phyloP scores from a whole-genome alignment of 139 green algal genomes.

The Desmodesmus armatus region DNA sequence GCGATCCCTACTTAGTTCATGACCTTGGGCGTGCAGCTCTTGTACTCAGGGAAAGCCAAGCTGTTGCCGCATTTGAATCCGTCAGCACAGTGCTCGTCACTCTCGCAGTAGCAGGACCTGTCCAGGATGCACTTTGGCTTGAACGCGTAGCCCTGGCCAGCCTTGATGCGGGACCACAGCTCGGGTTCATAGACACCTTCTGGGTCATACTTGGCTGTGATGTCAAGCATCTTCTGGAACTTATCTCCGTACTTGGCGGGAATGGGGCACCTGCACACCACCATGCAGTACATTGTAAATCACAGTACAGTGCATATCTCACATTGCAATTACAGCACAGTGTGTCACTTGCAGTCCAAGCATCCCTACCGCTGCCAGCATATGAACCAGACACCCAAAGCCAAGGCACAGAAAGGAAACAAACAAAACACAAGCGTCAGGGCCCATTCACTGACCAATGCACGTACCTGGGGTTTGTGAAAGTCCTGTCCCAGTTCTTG shows the following conservation, averaged over 20 bases:
- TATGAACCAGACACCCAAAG: neutral
- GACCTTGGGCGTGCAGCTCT: conserved; percentile 24
- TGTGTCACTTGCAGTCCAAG: neutral
- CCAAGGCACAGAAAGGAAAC: neutral
- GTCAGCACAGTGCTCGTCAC: conserved; percentile 13
- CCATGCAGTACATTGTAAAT: neutral
- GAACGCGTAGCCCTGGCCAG: neutral
- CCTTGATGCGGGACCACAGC: neutral
- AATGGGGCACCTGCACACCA: conserved; percentile 16
- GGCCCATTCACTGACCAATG: neutral
- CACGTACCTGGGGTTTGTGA: conserved; percentile 28
- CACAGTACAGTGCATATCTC: neutral
- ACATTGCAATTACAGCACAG: neutral
- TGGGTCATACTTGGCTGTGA: conserved; percentile 14
- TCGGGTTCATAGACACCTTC: neutral
- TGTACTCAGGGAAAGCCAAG: conserved; percentile 27
- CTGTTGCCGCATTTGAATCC: conserved; percentile 5
- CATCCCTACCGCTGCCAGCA: neutral
- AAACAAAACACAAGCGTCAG: neutral
- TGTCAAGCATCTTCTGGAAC: conserved; percentile 11
- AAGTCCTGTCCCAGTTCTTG: conserved; percentile 44
- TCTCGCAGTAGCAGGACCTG: conserved; percentile 27
- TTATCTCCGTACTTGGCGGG: neutral
- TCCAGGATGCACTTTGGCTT: conserved; percentile 17
- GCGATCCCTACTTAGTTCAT: conserved; percentile 13